phyloP scores from a whole-genome alignment of 768 basidiomycete species.

The Amanita exitialis region DNA sequence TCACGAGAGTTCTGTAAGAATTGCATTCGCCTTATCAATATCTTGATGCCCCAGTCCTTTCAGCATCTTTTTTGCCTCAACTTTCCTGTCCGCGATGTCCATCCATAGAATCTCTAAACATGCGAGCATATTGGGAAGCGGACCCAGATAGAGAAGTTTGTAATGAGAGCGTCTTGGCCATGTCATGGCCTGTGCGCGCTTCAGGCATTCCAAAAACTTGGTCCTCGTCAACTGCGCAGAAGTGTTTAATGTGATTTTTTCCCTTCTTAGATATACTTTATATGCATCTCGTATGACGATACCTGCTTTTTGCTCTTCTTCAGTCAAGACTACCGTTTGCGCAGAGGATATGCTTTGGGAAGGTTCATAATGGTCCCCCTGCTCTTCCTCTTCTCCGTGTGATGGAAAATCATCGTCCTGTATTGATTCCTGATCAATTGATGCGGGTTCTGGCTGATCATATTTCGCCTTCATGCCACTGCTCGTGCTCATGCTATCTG shows the following conservation, averaged over 20 bases:
- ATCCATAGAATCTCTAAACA: constrained; percentile 26
- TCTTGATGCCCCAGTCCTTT: constrained; percentile 19
- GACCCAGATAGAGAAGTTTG: constrained; percentile 24
- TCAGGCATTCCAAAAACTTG: constrained; percentile 19
- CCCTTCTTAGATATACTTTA: background rate
- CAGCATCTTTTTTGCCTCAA: constrained; percentile 19
- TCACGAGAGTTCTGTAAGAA: constrained; percentile 23
- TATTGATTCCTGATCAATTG: background rate
- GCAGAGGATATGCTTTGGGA: background rate
- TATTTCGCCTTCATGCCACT: background rate
- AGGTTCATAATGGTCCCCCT: background rate
- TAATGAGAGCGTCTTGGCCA: constrained; percentile 22
- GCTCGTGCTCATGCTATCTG: background rate
- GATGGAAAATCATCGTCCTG: background rate
- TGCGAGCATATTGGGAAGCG: constrained; percentile 29
- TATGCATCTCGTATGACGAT: background rate
- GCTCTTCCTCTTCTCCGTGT: background rate
- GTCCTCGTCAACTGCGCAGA: constrained; percentile 2
- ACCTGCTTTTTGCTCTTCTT: background rate
- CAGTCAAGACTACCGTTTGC: background rate
- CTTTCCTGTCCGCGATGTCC: constrained; percentile 18
- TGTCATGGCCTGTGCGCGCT: constrained; percentile 14
- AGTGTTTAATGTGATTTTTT: background rate
- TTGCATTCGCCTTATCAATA: constrained; percentile 22
- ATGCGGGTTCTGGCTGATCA: background rate